phyloP scores from a whole-genome alignment of 2,329 filamentous ascomycete genomes.

The Fusarium duplospermum region DNA sequence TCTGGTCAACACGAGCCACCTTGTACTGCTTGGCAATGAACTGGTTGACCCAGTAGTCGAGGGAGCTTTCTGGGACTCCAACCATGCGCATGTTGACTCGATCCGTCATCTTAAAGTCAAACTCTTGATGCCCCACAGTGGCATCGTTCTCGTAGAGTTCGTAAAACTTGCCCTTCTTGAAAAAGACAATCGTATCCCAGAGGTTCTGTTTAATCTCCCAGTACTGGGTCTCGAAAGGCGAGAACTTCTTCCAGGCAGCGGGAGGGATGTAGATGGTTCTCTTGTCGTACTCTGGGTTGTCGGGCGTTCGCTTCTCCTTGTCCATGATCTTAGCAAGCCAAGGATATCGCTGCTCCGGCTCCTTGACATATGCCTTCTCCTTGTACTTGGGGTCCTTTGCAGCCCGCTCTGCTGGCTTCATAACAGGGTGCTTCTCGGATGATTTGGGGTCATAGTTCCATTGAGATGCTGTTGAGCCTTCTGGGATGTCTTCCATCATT shows the following conservation, averaged over 20 bases:
- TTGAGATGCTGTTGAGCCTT: constrained; percentile 80
- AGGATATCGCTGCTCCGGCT: constrained; percentile 86
- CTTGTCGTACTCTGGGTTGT: constrained; percentile 90
- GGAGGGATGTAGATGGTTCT: constrained; percentile 92
- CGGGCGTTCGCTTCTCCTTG: constrained; percentile 81
- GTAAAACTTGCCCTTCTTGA: constrained; percentile 99
- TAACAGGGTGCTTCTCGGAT: constrained; percentile 51
- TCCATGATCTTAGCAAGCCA: constrained; percentile 92
- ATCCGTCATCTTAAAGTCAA: constrained; percentile 97
- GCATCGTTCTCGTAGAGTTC: constrained; percentile 98
- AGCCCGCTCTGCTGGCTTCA: constrained; percentile 46
- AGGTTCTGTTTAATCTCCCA: constrained; percentile 99
- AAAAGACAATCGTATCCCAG: constrained; percentile 98
- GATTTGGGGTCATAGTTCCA: constrained; percentile 76
- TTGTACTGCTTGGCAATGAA: constrained; percentile 99
- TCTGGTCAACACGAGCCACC: constrained; percentile 95
- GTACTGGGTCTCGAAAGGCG: constrained; percentile 96
- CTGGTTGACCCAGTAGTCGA: constrained; percentile 98
- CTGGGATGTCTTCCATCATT: constrained; percentile 65
- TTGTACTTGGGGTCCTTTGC: constrained; percentile 55
- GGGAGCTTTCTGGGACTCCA: constrained; percentile 91
- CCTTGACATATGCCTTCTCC: constrained; percentile 80
- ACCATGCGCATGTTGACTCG: constrained; percentile 99
- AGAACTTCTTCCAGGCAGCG: constrained; percentile 82
- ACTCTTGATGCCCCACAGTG: constrained; percentile 94